Conservation (phyloP, 2,329 filamentous ascomycete genomes). For the Colletotrichum sansevieriae region DNA sequence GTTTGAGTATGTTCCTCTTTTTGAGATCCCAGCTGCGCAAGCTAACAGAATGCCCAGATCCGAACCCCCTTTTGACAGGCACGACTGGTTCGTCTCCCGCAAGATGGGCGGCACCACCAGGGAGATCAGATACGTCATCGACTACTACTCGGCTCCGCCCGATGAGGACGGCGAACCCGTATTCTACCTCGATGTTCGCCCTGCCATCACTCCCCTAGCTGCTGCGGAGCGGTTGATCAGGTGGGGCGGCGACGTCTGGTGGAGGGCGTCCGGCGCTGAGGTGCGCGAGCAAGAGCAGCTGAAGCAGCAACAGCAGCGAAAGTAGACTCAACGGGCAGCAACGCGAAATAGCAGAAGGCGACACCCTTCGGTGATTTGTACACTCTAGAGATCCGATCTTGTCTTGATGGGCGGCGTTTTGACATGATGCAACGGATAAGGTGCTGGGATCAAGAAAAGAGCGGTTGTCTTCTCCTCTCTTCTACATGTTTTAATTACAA, state of each 20-base stretch:
- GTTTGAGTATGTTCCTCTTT: slow-evolving; percentile 72
- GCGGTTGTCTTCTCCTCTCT: slow-evolving; percentile 19
- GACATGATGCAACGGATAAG: slow-evolving; percentile 13
- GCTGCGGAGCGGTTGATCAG: slow-evolving; percentile 86
- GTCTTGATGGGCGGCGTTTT: slow-evolving; percentile 33
- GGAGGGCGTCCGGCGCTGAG: slow-evolving; percentile 82
- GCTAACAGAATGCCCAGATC: slow-evolving; percentile 61
- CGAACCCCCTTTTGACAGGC: slow-evolving; percentile 92
- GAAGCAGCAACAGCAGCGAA: slow-evolving; percentile 20
- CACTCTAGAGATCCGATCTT: too few species aligned
- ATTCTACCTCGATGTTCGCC: slow-evolving; percentile 94
- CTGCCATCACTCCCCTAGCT: slow-evolving; percentile 84
- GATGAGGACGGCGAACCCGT: slow-evolving; percentile 91
- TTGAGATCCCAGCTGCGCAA: too few species aligned
- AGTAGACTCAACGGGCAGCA: slow-evolving; percentile 4
- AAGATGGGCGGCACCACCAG: slow-evolving; percentile 75
- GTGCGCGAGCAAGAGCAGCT: slow-evolving; percentile 60
- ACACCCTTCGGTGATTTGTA: background rate
- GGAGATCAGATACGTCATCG: slow-evolving; percentile 94
- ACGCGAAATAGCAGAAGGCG: background rate
- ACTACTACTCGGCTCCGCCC: slow-evolving; percentile 90
- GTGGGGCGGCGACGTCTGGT: slow-evolving; percentile 96
- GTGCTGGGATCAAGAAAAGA: slow-evolving; percentile 10
- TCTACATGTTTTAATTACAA: slow-evolving; percentile 11
- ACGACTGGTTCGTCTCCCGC: slow-evolving; percentile 95